A percentile compares a stretch with the other conserved stretches of the same genome.
phyloP scores from a whole-genome alignment of 768 basidiomycete species.

The Hypsizygus marmoreus region DNA sequence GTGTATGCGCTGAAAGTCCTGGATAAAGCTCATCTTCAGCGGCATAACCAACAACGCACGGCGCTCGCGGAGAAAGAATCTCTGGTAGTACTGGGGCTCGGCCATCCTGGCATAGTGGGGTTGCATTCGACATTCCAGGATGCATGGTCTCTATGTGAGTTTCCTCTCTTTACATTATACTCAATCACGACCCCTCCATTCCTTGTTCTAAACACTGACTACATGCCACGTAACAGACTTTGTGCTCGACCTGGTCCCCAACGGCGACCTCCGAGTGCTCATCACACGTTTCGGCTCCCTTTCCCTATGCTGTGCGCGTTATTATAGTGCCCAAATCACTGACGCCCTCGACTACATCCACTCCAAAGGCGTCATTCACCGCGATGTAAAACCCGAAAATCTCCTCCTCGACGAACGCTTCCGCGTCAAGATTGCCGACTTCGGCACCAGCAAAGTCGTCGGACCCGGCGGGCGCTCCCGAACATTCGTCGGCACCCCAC shows the following conservation, averaged over 20 bases:
- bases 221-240: slow-evolving; percentile 53
- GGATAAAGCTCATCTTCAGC: slow-evolving; percentile 81
- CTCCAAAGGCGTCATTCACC: slow-evolving; percentile 84
- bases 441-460: slow-evolving; percentile 87
- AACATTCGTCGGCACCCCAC: slow-evolving; percentile 88
- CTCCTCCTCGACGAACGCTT: slow-evolving; percentile 84
- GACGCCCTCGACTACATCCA: slow-evolving; percentile 93
- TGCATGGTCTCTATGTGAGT: slow-evolving; percentile 79
- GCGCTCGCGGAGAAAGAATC: slow-evolving; percentile 80
- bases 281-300: slow-evolving; percentile 85
- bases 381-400: slow-evolving; percentile 86
- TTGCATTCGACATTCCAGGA: slow-evolving; percentile 88
- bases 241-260: slow-evolving; percentile 72
- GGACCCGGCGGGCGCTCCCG: slow-evolving; percentile 40
- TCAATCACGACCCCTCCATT: too few species aligned
- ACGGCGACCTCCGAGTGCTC: slow-evolving; percentile 77
- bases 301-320: slow-evolving; percentile 70
- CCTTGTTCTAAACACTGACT: background rate
- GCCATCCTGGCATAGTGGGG: slow-evolving; percentile 81
- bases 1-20: slow-evolving; percentile 75
- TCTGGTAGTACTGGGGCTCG: slow-evolving; percentile 68
- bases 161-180: slow-evolving; percentile 1
- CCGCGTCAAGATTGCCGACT: slow-evolving; percentile 94
- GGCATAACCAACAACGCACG: slow-evolving; percentile 75
- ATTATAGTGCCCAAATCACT: slow-evolving; percentile 88